A percentile compares a stretch with the other conserved stretches of the same genome.
Conservation (phyloP, 2,329 filamentous ascomycete species). For the Leptographium wingfieldii region DNA sequence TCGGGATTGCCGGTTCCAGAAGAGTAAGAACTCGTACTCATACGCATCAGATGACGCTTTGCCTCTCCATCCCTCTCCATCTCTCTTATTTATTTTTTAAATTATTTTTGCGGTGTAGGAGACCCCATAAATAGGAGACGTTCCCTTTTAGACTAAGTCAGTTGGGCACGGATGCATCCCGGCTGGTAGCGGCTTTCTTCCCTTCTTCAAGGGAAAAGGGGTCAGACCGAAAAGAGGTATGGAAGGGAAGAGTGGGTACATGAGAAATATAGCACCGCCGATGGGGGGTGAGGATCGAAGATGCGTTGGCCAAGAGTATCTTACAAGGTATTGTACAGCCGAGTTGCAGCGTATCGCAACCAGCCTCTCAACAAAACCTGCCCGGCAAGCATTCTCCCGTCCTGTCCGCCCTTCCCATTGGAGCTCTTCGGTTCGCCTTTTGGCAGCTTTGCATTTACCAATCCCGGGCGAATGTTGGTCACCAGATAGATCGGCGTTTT, state of each 20-base stretch:
- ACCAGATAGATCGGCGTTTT: no score
- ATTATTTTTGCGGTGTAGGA: neutral
- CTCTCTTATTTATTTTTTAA: neutral
- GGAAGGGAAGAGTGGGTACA: neutral
- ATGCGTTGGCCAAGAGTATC: neutral
- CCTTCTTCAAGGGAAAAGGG: neutral
- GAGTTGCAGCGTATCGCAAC: neutral
- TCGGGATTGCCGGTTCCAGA: neutral
- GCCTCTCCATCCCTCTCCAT: no score
- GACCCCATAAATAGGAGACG: neutral
- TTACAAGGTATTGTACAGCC: neutral
- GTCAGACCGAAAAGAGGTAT: neutral
- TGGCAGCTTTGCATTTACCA: no score
- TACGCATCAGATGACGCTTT: neutral
- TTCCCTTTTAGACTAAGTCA: neutral
- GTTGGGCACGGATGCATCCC: constrained; percentile 2
- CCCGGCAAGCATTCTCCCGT: no score
- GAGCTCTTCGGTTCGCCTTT: no score
- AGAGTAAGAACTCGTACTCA: neutral
- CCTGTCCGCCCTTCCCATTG: no score
- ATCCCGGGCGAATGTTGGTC: no score
- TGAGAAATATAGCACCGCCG: neutral
- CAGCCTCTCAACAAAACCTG: no score
- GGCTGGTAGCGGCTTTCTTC: neutral
- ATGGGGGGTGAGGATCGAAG: neutral